Evolutionary conservation across 257 asterid species (phyloP), one percentile per base, ranked within the genome.

Genomic region (Pogostemon cablin): DNA sequence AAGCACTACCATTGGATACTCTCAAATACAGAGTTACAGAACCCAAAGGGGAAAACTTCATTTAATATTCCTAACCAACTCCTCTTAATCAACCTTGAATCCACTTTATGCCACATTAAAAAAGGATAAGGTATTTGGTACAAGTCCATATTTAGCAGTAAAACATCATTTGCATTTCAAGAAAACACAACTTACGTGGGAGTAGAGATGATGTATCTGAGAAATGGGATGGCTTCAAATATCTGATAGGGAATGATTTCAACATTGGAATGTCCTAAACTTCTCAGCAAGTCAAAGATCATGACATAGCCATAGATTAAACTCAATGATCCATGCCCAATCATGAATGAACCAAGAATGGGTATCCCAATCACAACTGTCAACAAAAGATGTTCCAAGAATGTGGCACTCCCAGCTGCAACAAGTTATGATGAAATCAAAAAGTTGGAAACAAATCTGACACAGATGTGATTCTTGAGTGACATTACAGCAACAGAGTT

Each of bases 391-490:
- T 93, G 95, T 72, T 93, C 98, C 83, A 93, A 79, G 63, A 87
- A 79, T 39, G 96, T 78, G 34, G 86, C 91, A 81, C 85, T 89
- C 37, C 95, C 98, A 82, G 98, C 97, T 93, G 91, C 67, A 75
- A 40, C 37, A 17, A 6, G 62, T 32, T 7, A 46, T 2, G 4
- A 9, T 54, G 25, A 54, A 20, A 15, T 10, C 3, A 54, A 54
- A 54, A 54, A 54, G 38, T 12, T 37, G 8, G 17, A 17, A 53
- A 34, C 82, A 80, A 82, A 88, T 88, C 90, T 82, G 78, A 50
- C 17, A 9, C 20, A 9, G 20, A 32, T 54, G 69, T 54, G 8
- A 42, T 34, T 43, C 37, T 69, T 56, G 48, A 69, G n/a, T 9
- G 67, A 68, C 63, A 10, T 41, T 6, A 20, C 52, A 8, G 12